phyloP scores from a whole-genome alignment of 1,284 basidiomycete genomes.

The Laetiporus sulphureus region DNA sequence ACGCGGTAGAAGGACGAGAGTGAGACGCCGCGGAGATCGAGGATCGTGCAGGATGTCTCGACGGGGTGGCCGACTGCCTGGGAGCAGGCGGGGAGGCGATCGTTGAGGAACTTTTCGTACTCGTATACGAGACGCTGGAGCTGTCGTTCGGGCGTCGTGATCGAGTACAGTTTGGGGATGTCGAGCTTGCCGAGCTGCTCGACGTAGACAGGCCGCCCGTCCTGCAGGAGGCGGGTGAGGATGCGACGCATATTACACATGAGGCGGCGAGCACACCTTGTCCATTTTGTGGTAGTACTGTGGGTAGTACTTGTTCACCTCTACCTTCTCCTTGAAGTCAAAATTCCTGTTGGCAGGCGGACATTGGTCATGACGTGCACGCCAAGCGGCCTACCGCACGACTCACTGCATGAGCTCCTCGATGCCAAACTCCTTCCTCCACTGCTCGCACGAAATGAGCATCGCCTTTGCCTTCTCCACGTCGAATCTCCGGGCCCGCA shows the following conservation, averaged over 20 bases:
- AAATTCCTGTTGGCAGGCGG: slow-evolving; percentile 55
- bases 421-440: slow-evolving; percentile 86
- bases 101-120: slow-evolving; percentile 85
- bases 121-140: slow-evolving; percentile 87
- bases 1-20: slow-evolving; percentile 86
- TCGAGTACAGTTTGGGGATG: slow-evolving; percentile 73
- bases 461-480: slow-evolving; percentile 77
- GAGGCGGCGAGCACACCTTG: slow-evolving; percentile 45
- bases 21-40: slow-evolving; percentile 85
- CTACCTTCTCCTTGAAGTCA: slow-evolving; percentile 79
- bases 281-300: slow-evolving; percentile 97
- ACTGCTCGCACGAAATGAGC: slow-evolving; percentile 81
- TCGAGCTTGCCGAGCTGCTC: slow-evolving; percentile 91
- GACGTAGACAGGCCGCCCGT: slow-evolving; percentile 94
- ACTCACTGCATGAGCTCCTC: slow-evolving; percentile 82
- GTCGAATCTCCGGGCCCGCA: slow-evolving; percentile 93
- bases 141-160: slow-evolving; percentile 86
- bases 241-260: neutral
- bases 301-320: slow-evolving; percentile 91
- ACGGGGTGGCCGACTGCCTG: slow-evolving; percentile 74
- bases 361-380: neutral
- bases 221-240: slow-evolving; percentile 38
- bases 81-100: slow-evolving; percentile 83
- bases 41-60: slow-evolving; percentile 98
- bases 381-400: neutral